Evolutionary conservation across 2,329 filamentous ascomycete species (phyloP).

Genomic region (Sphaerulina musiva): DNA sequence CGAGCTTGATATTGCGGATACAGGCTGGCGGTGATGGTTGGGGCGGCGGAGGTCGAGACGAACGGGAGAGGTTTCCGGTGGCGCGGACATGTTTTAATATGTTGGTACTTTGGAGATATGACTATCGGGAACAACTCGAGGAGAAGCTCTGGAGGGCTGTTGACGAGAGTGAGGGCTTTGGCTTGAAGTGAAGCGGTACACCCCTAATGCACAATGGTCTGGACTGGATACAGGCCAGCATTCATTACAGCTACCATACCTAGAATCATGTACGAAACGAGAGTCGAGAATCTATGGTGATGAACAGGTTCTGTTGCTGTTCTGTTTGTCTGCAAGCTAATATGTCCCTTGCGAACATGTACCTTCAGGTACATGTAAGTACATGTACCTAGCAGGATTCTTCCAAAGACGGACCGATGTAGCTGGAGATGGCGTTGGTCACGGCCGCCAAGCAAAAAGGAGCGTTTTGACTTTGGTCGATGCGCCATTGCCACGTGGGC

Average conservation of each 20-base stretch:
- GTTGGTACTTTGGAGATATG: slow-evolving; percentile 68
- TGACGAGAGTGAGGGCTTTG: slow-evolving; percentile 86
- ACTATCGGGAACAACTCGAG: slow-evolving; percentile 60
- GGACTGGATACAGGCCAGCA: background rate
- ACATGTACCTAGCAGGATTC: too few relatives aligned
- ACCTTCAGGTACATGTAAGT: too few relatives aligned
- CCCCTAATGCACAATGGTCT: background rate
- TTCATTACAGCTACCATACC: background rate
- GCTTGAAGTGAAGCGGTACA: slow-evolving; percentile 57
- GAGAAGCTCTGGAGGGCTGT: slow-evolving; percentile 75
- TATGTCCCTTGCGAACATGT: too few relatives aligned
- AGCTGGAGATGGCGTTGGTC: too few relatives aligned
- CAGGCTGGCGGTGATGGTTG: slow-evolving; percentile 57
- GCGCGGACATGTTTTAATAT: slow-evolving; percentile 90
- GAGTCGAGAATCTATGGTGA: too few relatives aligned
- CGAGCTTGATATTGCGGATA: slow-evolving; percentile 69
- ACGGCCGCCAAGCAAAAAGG: too few relatives aligned
- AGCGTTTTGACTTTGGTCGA: too few relatives aligned
- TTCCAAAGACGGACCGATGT: too few relatives aligned
- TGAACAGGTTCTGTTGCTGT: too few relatives aligned
- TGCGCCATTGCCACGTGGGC: too few relatives aligned
- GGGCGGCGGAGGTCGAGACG: slow-evolving; percentile 42
- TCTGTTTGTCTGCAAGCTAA: too few relatives aligned
- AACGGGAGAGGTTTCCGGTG: slow-evolving; percentile 68
- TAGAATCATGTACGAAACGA: background rate